phyloP scores from a whole-genome alignment of 495 filamentous ascomycete species.

The Xeromyces bisporus region DNA sequence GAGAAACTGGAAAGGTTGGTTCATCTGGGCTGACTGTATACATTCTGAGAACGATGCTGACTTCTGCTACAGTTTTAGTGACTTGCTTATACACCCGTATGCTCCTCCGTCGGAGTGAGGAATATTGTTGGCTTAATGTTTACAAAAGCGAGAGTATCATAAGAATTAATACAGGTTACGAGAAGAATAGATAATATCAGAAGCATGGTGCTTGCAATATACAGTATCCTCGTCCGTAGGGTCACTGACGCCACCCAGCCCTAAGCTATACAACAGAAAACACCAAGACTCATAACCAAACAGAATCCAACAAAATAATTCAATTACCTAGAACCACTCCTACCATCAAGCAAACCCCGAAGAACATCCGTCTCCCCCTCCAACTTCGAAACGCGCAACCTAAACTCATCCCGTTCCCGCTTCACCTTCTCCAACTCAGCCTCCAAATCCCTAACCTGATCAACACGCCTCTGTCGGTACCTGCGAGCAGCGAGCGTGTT shows the following conservation, averaged over 20 bases:
- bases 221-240: constrained; percentile 8
- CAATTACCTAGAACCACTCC: background rate
- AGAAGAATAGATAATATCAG: too few species aligned
- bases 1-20: constrained; percentile 71
- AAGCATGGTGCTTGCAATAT: constrained; percentile 15
- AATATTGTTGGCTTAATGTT: too few species aligned
- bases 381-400: constrained; percentile 41
- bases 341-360: constrained; percentile 10
- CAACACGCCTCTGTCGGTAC: constrained; percentile 54
- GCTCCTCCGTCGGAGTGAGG: constrained; percentile 53
- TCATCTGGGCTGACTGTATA: background rate
- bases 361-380: constrained; percentile 41
- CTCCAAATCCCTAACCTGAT: constrained; percentile 47
- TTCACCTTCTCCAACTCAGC: constrained; percentile 39
- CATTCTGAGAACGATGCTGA: constrained; percentile 1
- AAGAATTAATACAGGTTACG: too few species aligned
- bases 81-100: constrained; percentile 81
- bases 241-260: constrained; percentile 5
- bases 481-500: constrained; percentile 56
- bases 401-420: constrained; percentile 47
- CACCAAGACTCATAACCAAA: background rate
- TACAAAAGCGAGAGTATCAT: too few species aligned
- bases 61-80: constrained; percentile 46
- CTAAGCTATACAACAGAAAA: background rate
- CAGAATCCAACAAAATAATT: background rate